Evolutionary conservation across 257 asterid species (phyloP).

Genomic region (Anisodus acutangulus): DNA sequence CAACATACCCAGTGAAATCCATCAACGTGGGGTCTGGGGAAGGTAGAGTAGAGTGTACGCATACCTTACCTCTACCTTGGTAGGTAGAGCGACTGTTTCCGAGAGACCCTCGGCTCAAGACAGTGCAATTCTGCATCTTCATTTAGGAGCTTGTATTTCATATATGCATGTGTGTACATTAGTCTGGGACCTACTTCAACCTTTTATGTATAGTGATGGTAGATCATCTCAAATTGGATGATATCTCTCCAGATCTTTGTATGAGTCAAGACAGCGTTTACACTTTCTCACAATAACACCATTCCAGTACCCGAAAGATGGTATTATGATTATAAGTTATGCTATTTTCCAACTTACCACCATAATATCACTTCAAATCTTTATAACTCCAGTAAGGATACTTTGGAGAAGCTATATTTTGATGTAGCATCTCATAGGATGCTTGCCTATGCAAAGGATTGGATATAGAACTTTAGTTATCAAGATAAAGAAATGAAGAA

Average conservation of each 20-base stretch:
- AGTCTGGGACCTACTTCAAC: neutral
- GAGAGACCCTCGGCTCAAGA: too few species aligned
- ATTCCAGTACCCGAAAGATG: conserved; percentile 15
- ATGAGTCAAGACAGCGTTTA: neutral
- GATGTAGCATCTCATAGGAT: conserved; percentile 7
- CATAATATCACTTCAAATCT: conserved; percentile 5
- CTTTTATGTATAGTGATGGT: neutral
- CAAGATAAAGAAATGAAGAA: neutral
- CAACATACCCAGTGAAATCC: too few species aligned
- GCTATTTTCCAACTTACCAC: neutral
- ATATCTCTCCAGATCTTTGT: neutral
- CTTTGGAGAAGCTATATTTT: neutral
- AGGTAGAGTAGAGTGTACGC: too few species aligned
- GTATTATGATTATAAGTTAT: neutral
- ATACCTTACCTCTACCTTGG: too few species aligned
- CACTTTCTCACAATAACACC: neutral
- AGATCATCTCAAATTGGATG: conserved; percentile 14
- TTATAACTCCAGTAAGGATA: neutral
- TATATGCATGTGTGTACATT: neutral
- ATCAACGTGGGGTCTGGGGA: too few species aligned
- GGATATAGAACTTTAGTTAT: neutral
- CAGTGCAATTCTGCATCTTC: neutral
- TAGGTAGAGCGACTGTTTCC: too few species aligned
- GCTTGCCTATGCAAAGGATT: neutral
- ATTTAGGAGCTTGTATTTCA: neutral